Evolutionary conservation across 2,329 filamentous ascomycete genomes (phyloP), one percentile per base, ranked within the genome.

Genomic region (Tolypocladium sp.): DNA sequence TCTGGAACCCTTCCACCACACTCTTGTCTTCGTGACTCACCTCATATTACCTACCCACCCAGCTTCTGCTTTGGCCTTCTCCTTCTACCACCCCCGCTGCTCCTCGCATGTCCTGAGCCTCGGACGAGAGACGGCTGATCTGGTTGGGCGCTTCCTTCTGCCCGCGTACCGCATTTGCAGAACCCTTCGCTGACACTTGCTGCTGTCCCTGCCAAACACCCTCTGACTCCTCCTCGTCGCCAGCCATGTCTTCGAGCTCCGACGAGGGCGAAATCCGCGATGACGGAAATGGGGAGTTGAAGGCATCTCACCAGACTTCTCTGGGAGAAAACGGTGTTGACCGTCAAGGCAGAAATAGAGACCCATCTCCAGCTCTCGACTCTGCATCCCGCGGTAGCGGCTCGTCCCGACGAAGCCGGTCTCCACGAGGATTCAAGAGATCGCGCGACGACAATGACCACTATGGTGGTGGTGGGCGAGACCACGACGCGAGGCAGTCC

Each of bases 261-360:
- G 90, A 91, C 76, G 90, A 95, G 77, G 91, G 91, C 77, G 91
- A 95, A 80, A 91, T 93, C 75, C 77, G 88, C 74, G 90, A 92
- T 77, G 84, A 84, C 77, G 81, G 82, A 76, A 82, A 80, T 81
- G 73, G 73, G 71, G 72, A 79, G 69, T 77, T 76, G 75, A 94
- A 94, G 91, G 90, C 91, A 94, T 90, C 89, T 88, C 88, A 87
- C 85, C 87, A 82, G 80, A 82, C 82, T 82, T 82, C 76, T 41
- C 77, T 83, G 82, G 85, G 87, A 83, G 83, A 86, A 88, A 87
- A 79, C 84, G 86, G 83, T 84, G 87, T 96, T 96, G 90, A 96
- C 91, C 89, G 88, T 85, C 86, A 82, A 82, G 84, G 89, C 89
- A 96, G 91, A 92, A 82, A 77, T 77, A 83, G 79, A 80, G 71